These are phyloP conservation scores for Panicum virgatum DNA, from an alignment of 202 grass and related monocot species.

Conservation along the genomic window DNA sequence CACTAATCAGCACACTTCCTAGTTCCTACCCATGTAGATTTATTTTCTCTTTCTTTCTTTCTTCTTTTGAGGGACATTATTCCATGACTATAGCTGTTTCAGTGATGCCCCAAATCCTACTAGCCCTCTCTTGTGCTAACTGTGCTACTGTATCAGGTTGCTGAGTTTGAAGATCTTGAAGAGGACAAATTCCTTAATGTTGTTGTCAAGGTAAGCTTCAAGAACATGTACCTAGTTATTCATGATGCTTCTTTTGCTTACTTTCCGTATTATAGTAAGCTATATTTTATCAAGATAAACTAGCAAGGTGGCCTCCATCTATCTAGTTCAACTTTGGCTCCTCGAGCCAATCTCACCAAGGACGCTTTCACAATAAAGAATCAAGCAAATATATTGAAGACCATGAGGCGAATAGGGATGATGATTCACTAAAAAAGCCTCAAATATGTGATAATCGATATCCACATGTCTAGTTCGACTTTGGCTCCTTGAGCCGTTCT, in stretches of 20 bases:
- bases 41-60: neutral
- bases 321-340: too few species aligned
- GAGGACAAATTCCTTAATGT: constrained; percentile 84
- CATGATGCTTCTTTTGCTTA: constrained; percentile 22
- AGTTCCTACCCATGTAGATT: constrained; percentile 5
- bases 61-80: neutral
- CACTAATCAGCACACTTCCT: neutral
- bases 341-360: too few species aligned
- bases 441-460: too few species aligned
- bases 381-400: too few species aligned
- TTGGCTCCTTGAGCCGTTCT: too few species aligned
- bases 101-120: neutral
- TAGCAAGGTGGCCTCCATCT: too few species aligned
- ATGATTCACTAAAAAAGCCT: too few species aligned
- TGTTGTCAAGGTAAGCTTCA: constrained; percentile 82
- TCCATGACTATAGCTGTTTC: constrained; percentile 10
- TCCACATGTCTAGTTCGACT: too few species aligned
- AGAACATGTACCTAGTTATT: neutral
- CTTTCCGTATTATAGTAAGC: neutral
- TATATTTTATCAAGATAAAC: constrained; percentile 15
- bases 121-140: constrained; percentile 22
- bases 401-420: too few species aligned
- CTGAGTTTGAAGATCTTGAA: constrained; percentile 66
- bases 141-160: constrained; percentile 50
- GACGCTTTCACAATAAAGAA: too few species aligned